phyloP scores from a whole-genome alignment of 2,329 filamentous ascomycete genomes.

The Trichoderma harzianum region DNA sequence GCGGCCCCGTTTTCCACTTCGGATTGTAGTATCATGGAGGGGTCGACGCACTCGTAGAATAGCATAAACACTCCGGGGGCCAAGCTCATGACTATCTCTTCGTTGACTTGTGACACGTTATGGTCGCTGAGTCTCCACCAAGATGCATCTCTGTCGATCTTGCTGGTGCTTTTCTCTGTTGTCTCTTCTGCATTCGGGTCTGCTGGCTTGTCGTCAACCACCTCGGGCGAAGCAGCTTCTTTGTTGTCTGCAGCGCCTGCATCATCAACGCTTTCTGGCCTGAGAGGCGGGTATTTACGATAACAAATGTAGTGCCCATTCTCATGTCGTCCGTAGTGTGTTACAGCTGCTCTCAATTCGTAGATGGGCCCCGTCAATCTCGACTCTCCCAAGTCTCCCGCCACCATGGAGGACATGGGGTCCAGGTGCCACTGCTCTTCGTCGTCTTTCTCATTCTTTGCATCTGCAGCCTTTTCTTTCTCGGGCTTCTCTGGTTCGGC shows the following conservation, averaged over 20 bases:
- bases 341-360: constrained; percentile 77
- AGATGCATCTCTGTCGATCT: constrained; percentile 31
- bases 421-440: constrained; percentile 69
- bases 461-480: constrained; percentile 3
- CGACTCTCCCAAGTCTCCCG: constrained; percentile 49
- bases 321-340: constrained; percentile 86
- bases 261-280: background rate
- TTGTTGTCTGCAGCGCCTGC: background rate
- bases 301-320: constrained; percentile 97
- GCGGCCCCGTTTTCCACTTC: constrained; percentile 24
- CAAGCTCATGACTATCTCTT: constrained; percentile 69
- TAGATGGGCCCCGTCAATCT: constrained; percentile 61
- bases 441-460: constrained; percentile 22
- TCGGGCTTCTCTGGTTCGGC: constrained; percentile 22
- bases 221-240: background rate
- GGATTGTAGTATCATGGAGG: constrained; percentile 43
- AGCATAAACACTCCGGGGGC: constrained; percentile 87
- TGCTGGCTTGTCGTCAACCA: background rate
- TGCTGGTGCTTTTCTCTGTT: background rate
- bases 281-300: constrained; percentile 58
- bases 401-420: constrained; percentile 70
- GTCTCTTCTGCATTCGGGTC: background rate
- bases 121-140: constrained; percentile 96
- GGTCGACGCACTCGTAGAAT: constrained; percentile 79
- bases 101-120: constrained; percentile 69